Evolutionary conservation across 306 rosid genomes (phyloP), one percentile per base, ranked within the genome.

Genomic region (Cicer judaicum): DNA sequence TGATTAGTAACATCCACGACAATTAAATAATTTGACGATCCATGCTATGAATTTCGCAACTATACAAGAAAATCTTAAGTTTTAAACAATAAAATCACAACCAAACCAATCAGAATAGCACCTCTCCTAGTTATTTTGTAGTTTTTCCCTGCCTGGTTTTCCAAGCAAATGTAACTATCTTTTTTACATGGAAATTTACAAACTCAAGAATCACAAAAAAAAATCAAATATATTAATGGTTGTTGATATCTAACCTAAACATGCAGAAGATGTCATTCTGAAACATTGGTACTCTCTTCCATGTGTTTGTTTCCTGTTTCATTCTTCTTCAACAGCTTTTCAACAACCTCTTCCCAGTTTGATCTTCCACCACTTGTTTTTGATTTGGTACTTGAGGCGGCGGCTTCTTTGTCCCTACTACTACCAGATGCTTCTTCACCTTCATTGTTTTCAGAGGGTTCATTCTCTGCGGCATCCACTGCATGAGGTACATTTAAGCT

Each of bases 401-500:
- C 5, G 18, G 63, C 49, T 16, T 78, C 82, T 62, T 73, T 72
- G 40, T 12, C 61, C 7, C 19, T 70, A 38, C 62, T 78, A 44
- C 65, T 75, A 39, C 36, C 16, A 7, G 88, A 79, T 47, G 82
- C 68, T 61, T 80, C 83, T 64, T 82, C 83, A 46, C 36, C 77
- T 52, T 75, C 83, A 19, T 68, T 53, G 29, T 74, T 75, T 16
- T 80, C 81, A 8, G 66, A 5, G 0, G 36, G 41, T n/a, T 60
- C 87, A 6, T 81, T 76, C 78, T 84, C 89, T 4, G 74, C 77
- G 24, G 75, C 8, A 5, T 80, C 79, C 16, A 82, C 86, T 2
- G 91, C 95, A 70, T 91, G 88, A 76, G 97, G 97, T 15, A 91
- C 82, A 66, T 91, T 89, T 74, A 91, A 83, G 80, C 91, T 89